Percentiles rank a stretch among this genome's conserved stretches.
These are phyloP conservation scores for Thelonectria rubi DNA, from an alignment of 2,329 filamentous ascomycete species.

Conservation along the genomic window DNA sequence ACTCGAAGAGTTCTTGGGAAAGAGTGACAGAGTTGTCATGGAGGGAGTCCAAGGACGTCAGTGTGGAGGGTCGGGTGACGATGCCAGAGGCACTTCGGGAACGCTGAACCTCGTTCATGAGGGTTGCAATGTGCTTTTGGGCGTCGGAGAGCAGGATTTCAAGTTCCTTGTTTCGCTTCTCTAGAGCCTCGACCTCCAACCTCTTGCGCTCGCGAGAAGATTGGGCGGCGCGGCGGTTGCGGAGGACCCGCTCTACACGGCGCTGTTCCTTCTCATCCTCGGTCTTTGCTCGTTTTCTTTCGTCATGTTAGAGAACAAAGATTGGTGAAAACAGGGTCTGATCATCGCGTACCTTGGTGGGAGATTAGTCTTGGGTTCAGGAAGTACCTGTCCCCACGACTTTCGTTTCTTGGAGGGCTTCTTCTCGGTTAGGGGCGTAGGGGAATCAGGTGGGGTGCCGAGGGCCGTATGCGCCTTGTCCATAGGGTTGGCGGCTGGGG, in stretches of 20 bases:
- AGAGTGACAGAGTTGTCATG: constrained; percentile 62
- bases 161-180: constrained; percentile 76
- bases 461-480: constrained; percentile 15
- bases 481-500: not conserved
- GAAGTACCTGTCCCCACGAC: constrained; percentile 97
- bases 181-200: constrained; percentile 85
- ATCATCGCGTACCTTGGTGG: constrained; percentile 75
- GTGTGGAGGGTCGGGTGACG: constrained; percentile 52
- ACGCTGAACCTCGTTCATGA: constrained; percentile 61
- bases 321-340: not conserved
- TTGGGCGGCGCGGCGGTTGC: constrained; percentile 94
- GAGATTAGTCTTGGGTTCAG: constrained; percentile 94
- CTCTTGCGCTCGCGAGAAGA: constrained; percentile 95
- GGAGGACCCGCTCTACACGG: constrained; percentile 94
- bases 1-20: constrained; percentile 66
- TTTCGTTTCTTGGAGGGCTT: constrained; percentile 92
- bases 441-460: constrained; percentile 37
- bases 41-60: constrained; percentile 50
- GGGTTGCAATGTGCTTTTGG: constrained; percentile 60
- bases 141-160: constrained; percentile 69
- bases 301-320: constrained; percentile 39
- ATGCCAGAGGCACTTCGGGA: constrained; percentile 57
- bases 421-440: constrained; percentile 57
- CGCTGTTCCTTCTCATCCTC: constrained; percentile 99
- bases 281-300: constrained; percentile 95